Evolutionary conservation across 768 basidiomycete genomes (phyloP), one percentile per base, ranked within the genome.

Genomic region (Tylopilus vinaceipallidus): DNA sequence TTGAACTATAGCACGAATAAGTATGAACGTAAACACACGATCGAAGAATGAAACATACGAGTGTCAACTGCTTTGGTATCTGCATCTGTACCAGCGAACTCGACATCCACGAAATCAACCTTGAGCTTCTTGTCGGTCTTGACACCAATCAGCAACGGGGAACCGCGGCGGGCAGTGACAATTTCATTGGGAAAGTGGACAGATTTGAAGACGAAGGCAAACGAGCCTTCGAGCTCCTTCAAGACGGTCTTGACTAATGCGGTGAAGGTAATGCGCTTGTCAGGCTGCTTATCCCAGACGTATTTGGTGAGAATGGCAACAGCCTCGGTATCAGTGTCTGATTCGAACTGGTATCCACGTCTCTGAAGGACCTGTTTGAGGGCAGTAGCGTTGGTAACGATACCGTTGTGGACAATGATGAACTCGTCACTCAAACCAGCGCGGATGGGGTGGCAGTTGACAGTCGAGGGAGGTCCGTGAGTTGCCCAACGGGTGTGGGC

Each of bases 91-190:
- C 85, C 84, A 29, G 88, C 84, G 61, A 98, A 84, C 69, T 98
- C 95, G 49, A 99, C 97, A 71, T 98, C 97, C 40, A 99, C 95
- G 60, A 99, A 98, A 74, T 99, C 97, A 33, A 98, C 95, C 78
- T 99, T 99, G 63, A 99, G 81, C 73, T 98, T 98, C 80, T 97
- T 95, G 68, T 99, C 95, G 16, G 97, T 98, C 85, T 98, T 98
- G 66, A 99, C 95, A 74, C 97, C 97, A 63, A 99, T 83, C 50
- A 98, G 73, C 26, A 99, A 83, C 24, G 97, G 97, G 13, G 95
- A 98, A 59, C 97, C 97, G 63, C 97, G 90, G 60, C 95, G 93
- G 50, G 95, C 93, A 43, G 91, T 90, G 54, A 98, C 95, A 56
- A 95, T 82, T 69, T 98, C 91, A 58, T 95, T 90, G 36, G 97